Conservation (phyloP, 441 rosid genomes). For the Lepidium campestre region DNA sequence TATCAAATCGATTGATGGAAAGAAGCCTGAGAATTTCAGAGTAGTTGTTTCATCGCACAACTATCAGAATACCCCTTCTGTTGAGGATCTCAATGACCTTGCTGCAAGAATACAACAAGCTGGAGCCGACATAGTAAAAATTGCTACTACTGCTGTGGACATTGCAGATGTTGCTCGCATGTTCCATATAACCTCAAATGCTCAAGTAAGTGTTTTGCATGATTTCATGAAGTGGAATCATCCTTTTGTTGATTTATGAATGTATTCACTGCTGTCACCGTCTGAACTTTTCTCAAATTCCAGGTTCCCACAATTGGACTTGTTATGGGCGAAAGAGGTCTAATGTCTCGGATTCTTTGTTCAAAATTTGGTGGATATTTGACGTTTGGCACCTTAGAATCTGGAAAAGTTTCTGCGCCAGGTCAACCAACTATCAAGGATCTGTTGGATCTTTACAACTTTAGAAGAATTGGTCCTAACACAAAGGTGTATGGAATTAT, state of each 20-base stretch:
- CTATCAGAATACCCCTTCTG: constrained; percentile 70
- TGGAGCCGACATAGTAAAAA: constrained; percentile 93
- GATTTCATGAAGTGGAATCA: neutral
- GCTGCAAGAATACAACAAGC: constrained; percentile 64
- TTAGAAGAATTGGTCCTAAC: constrained; percentile 68
- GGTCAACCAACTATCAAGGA: constrained; percentile 86
- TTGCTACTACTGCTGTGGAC: constrained; percentile 83
- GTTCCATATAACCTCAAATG: constrained; percentile 76
- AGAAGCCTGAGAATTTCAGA: constrained; percentile 63
- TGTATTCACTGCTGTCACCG: neutral
- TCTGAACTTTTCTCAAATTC: constrained; percentile 13
- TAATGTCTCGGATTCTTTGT: constrained; percentile 83
- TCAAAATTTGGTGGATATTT: constrained; percentile 88
- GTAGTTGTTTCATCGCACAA: constrained; percentile 86
- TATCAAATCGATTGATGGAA: constrained; percentile 45
- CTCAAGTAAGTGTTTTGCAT: constrained; percentile 64
- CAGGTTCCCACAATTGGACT: constrained; percentile 84
- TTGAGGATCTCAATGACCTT: constrained; percentile 73
- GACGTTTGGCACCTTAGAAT: constrained; percentile 78
- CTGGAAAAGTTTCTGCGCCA: constrained; percentile 75
- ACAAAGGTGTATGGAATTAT: constrained; percentile 86
- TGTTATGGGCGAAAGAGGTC: constrained; percentile 90
- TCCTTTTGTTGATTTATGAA: neutral
- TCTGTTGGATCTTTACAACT: constrained; percentile 74
- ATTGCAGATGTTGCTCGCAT: constrained; percentile 80